Evolutionary conservation across 148 eudicot genomes (phyloP), one percentile per base, ranked within the genome.

Genomic region (Arbutus unedo): DNA sequence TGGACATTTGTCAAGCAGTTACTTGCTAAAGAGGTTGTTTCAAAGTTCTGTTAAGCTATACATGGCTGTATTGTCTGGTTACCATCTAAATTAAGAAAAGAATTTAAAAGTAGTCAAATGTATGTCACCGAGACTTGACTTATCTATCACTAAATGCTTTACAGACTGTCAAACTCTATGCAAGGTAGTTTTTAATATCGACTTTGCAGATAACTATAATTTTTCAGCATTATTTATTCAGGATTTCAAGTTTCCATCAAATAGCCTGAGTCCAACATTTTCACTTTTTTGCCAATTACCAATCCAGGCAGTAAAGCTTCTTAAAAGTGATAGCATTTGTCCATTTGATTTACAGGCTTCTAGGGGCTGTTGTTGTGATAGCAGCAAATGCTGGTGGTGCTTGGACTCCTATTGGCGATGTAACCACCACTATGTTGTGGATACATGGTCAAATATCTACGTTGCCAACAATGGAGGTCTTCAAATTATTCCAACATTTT

Each of bases 341-440:
- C 71, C 66, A 50, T 80, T 45, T 85, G 76, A 25, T 71, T 83
- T 80, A 57, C 88, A 96, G 98, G 98, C 85, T 96, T 89, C 91
- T 96, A 50, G 99, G 99, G 85, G 99, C 90, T 87, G 98, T 96
- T 74, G 92, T 96, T 71, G 99, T 96, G 62, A 89, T 96, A 81
- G 97, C 99, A 70, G 99, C 99, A 87, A 96, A 96, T 88, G 94
- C 99, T 86, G 99, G 99, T 85, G 99, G 99, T 85, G 94, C 97
- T 76, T 96, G 99, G 99, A 90, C 98, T 82, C 99, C 99, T 72
- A 96, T 96, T 83, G 99, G 99, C 68, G 99, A 94, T 84, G 97
- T 96, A 81, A 96, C 99, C 53, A 96, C 98, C 72, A 94, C 98
- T 81, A 96, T 96, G 99, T 89, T 96, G 38, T 96, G 98, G 99